Base-by-base conservation (phyloP, 2,329 filamentous ascomycete species). In the Zymoseptoria ardabiliae region DNA sequence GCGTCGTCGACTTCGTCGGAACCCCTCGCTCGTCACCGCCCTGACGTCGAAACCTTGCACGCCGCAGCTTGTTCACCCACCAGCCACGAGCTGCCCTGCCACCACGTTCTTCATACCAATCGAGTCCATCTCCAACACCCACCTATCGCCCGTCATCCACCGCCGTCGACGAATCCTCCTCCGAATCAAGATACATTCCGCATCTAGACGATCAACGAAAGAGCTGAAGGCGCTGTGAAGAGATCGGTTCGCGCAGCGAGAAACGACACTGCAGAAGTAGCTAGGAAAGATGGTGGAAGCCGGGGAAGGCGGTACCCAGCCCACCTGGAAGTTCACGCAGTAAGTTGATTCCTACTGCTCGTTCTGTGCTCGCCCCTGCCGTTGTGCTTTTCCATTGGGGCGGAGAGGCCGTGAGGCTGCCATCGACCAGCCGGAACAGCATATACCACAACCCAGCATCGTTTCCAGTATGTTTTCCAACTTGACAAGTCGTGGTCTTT, bases 241-340 rank as follows among this genome's bases (percentile, higher is more conserved):
- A 28, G 22, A 53, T 53, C 51, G 7, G 51, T 30, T 23, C 11
- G 51, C 51, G 51, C 51, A 45, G 51, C 22, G 51, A 28, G 51
- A 23, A 30, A 23, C 22, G 3, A 19, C 20, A 53, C 50, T 21
- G 51, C 23, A 57, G 45, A 50, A 49, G 51, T 28, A 57, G 51
- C 19, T 56, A 55, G 58, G 64, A 71, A 93, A 88, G 81, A 97
- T 97, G 92, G 92, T 94, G 82, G 92, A 97, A 85, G 89, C 88
- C 81, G 91, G 96, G 81, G 84, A 89, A 66, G 66, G 70, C 62
- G 63, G 67, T 79, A 91, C 86, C 83, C 88, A 90, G 80, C 92
- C 92, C 75, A 97, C 92, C 79, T 97, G 93, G 93, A 97, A 97
- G 84, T 97, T 97, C 81, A 97, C 93, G 78, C 93, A 97, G 92